Percentiles rank a stretch among this genome's conserved stretches.
These are phyloP conservation scores for Fusarium heterosporum DNA, from an alignment of 2,329 filamentous ascomycete species.

Conservation along the genomic window DNA sequence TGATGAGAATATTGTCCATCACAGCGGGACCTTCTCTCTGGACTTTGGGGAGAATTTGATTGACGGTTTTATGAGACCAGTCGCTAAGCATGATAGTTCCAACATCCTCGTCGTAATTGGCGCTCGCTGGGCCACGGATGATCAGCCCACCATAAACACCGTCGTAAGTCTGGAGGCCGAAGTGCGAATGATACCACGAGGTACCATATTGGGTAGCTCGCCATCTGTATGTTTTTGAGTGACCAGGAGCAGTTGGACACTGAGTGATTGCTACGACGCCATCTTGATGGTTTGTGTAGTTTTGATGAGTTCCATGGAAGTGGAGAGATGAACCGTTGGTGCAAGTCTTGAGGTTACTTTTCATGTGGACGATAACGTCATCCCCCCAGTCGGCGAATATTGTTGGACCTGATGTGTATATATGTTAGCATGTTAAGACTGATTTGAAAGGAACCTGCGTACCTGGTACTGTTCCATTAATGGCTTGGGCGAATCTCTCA, in stretches of 20 bases:
- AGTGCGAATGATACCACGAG: constrained; percentile 73
- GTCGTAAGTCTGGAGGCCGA: constrained; percentile 61
- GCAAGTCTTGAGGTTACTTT: constrained; percentile 57
- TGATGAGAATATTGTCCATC: constrained; percentile 61
- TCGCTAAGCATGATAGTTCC: constrained; percentile 70
- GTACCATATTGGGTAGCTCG: constrained; percentile 66
- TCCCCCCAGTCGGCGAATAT: constrained; percentile 66
- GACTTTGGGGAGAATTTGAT: constrained; percentile 49
- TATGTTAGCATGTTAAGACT: not conserved
- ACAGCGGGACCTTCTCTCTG: constrained; percentile 34
- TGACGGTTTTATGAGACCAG: constrained; percentile 63
- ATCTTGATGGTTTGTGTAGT: constrained; percentile 65
- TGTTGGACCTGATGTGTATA: constrained; percentile 57
- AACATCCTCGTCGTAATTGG: constrained; percentile 72
- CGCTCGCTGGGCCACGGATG: constrained; percentile 69
- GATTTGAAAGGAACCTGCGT: not conserved
- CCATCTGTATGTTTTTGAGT: constrained; percentile 68
- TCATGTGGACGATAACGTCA: constrained; percentile 63
- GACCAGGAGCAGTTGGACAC: constrained; percentile 64
- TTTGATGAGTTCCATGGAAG: constrained; percentile 72
- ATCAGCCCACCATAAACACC: constrained; percentile 71
- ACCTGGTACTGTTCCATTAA: constrained; percentile 69
- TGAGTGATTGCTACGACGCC: constrained; percentile 65
- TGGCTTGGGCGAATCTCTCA: constrained; percentile 55
- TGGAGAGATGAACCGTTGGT: constrained; percentile 71